phyloP scores from a whole-genome alignment of 106 monocot genomes.

The Cymbidium sinense region DNA sequence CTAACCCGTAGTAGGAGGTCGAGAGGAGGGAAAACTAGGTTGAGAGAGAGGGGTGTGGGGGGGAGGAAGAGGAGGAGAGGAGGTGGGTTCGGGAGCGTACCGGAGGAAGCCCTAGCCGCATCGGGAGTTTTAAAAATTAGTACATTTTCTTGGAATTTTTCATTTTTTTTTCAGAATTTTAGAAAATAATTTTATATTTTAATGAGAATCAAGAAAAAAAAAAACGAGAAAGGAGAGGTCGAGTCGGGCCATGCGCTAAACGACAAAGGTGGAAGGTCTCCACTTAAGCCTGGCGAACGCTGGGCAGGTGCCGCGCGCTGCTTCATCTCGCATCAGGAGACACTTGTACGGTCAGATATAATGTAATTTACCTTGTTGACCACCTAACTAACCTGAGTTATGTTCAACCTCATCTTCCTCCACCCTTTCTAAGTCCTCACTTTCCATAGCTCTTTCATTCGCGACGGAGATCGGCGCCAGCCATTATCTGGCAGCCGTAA shows the following conservation, averaged over 20 bases:
- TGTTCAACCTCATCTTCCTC: not conserved
- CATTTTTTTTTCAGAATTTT: not conserved
- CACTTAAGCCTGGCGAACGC: not conserved
- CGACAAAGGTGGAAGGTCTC: not conserved
- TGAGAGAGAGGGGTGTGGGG: too few relatives aligned
- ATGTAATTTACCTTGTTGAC: not conserved
- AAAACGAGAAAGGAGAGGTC: not conserved
- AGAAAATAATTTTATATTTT: not conserved
- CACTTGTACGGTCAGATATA: not conserved
- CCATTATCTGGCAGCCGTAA: not conserved
- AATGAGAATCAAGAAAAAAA: not conserved
- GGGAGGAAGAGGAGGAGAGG: too few relatives aligned
- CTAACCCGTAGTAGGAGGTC: too few relatives aligned
- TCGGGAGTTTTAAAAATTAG: too few relatives aligned
- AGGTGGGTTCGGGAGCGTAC: too few relatives aligned
- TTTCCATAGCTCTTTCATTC: not conserved
- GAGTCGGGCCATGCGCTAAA: not conserved
- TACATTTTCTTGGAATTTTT: too few relatives aligned
- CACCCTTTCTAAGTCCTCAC: not conserved
- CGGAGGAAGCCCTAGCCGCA: too few relatives aligned
- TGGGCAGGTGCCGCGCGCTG: slow-evolving; percentile 5
- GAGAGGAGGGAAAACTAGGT: too few relatives aligned
- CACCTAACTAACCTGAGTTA: too few relatives aligned
- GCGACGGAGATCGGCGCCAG: not conserved
- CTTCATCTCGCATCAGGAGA: not conserved